Evolutionary conservation across 768 basidiomycete genomes (phyloP).

Genomic region (Megacollybia marginata): DNA sequence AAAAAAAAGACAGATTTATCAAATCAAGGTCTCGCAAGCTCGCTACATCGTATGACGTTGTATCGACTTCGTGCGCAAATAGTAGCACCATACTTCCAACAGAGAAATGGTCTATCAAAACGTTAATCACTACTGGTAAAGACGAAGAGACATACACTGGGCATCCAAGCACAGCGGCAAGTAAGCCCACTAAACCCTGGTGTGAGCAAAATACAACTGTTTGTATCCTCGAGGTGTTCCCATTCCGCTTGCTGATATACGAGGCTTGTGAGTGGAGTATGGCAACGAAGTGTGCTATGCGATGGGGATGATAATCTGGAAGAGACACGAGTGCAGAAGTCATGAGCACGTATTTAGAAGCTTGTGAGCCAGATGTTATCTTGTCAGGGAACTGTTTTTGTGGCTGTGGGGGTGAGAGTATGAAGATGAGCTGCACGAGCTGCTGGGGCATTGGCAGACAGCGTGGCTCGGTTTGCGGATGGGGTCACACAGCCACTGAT

Average conservation of each 20-base stretch:
- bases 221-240: constrained; percentile 58
- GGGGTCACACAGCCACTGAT: constrained; percentile 46
- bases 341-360: constrained; percentile 78
- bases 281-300: constrained; percentile 47
- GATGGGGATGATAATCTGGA: constrained; percentile 26
- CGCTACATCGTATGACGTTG: no score
- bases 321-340: constrained; percentile 54
- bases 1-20: no score
- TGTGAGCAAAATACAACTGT: no score
- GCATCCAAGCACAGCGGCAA: no score
- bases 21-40: no score
- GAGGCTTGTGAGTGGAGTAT: constrained; percentile 62
- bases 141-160: no score
- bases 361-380: constrained; percentile 78
- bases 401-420: constrained; percentile 18
- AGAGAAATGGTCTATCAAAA: no score
- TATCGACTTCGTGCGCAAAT: no score
- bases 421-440: constrained; percentile 21
- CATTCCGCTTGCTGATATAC: constrained; percentile 25
- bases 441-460: constrained; percentile 26
- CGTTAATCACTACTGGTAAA: no score
- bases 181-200: no score
- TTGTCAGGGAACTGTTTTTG: constrained; percentile 27
- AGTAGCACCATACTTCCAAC: no score
- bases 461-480: constrained; percentile 25